phyloP scores from a whole-genome alignment of 192 early-diverging fungal genomes.

The Pilaira anomala region DNA sequence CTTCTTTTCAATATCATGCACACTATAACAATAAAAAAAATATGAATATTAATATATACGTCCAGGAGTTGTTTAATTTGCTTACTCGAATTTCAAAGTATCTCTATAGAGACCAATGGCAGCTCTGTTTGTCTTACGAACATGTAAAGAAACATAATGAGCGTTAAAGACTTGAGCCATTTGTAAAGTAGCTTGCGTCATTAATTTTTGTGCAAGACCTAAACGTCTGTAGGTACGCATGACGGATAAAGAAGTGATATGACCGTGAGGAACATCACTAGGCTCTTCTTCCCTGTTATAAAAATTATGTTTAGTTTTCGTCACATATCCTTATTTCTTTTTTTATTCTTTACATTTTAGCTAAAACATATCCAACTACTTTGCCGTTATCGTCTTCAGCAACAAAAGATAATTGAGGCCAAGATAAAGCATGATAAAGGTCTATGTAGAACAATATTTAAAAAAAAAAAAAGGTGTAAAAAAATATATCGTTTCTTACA shows the following conservation, averaged over 20 bases:
- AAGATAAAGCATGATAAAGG: constrained; percentile 75
- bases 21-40: constrained; percentile 38
- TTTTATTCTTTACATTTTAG: constrained; percentile 76
- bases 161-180: constrained; percentile 90
- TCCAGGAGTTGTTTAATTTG: constrained; percentile 13
- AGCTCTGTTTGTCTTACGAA: constrained; percentile 89
- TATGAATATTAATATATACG: neutral
- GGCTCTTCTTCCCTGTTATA: constrained; percentile 82
- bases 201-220: constrained; percentile 96
- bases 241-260: constrained; percentile 95
- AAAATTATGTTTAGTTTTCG: neutral
- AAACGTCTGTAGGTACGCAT: constrained; percentile 95
- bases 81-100: constrained; percentile 83
- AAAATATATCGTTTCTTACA: too few species aligned
- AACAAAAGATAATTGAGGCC: constrained; percentile 93
- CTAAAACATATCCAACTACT: constrained; percentile 96
- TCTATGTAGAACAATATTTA: constrained; percentile 39
- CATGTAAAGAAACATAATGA: constrained; percentile 89
- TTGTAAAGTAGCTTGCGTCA: constrained; percentile 85
- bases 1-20: constrained; percentile 87
- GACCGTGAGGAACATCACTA: constrained; percentile 72
- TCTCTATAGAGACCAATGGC: constrained; percentile 92
- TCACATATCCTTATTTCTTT: too few species aligned
- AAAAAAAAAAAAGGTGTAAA: neutral
- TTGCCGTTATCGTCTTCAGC: constrained; percentile 89